Evolutionary conservation across 257 asterid species (phyloP), one percentile per base, ranked within the genome.

Genomic region (Solanum gracilifrons): DNA sequence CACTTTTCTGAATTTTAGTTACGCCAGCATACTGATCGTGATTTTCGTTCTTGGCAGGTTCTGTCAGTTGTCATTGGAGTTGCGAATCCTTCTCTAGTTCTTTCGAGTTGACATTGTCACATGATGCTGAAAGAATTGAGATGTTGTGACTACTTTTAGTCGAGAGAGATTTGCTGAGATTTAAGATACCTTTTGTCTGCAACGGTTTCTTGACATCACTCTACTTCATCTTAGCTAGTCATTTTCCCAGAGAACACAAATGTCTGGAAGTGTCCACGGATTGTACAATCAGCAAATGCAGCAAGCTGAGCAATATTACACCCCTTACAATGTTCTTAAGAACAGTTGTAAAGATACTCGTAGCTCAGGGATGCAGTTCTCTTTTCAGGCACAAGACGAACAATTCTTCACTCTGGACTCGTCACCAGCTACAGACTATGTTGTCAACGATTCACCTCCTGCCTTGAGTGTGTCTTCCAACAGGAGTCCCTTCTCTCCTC

Each of bases 361-460:
- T 90, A 92, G 92, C 90, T 94, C 88, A 87, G 96, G 93, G 46
- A 73, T 88, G n/a, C 95, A 92, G 58, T 91, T 90, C 60, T 89
- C 95, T 43, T 94, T 92, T 80, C 93, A 91, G 88, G 77, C 93
- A 16, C 83, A 71, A 91, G 84, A 88, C 5, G 97, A 93, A 35
- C 95, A 93, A 31, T 95, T 93, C 90, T 95, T 91, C 94, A 97
- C 98, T 64, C 89, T 97, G 83, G 99, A 97, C 71, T 97, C 99
- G 8, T 91, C 94, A 0, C 98, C 98, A 13, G 93, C 90, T 8
- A 51, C 90, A 8, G 93, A 90, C 48, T 92, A 68, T 48, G 64
- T 89, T 18, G 60, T 75, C 74, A 91, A 93, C 33, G 91, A 87
- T 90, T 95, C 98, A n/a, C 96, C 98, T 86, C 92, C 98, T 51